Conservation (phyloP, 768 basidiomycete genomes). For the Russula ochroleuca region DNA sequence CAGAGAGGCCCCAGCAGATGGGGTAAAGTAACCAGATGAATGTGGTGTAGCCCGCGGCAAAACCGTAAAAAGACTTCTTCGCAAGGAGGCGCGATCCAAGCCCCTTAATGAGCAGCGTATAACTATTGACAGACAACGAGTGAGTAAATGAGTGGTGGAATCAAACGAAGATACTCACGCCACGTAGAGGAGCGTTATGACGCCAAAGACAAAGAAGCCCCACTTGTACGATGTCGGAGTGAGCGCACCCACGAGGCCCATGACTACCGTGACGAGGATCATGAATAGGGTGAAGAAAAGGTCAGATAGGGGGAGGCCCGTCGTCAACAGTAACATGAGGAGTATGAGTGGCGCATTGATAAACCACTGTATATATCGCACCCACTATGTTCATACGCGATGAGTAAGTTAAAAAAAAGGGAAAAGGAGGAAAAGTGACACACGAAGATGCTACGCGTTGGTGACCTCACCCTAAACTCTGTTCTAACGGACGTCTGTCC, state of each 20-base stretch:
- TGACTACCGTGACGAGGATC: conserved; percentile 44
- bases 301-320: conserved; percentile 46
- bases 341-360: conserved; percentile 53
- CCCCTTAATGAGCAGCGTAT: neutral
- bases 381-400: conserved; percentile 36
- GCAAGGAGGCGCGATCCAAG: neutral
- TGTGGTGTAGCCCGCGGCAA: conserved; percentile 31
- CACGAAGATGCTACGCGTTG: conserved; percentile 44
- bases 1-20: conserved; percentile 53
- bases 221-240: conserved; percentile 51
- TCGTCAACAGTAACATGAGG: conserved; percentile 43
- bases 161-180: conserved; percentile 36
- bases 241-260: conserved; percentile 49
- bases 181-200: conserved; percentile 46
- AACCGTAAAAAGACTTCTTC: neutral
- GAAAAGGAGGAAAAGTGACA: neutral
- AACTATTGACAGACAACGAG: neutral
- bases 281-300: conserved; percentile 47
- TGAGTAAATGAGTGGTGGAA: conserved; percentile 13
- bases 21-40: conserved; percentile 55
- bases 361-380: conserved; percentile 53
- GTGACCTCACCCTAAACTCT: conserved; percentile 36
- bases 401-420: neutral
- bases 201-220: conserved; percentile 48
- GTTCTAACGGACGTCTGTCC: conserved; percentile 44